Percentiles rank a stretch among this genome's conserved stretches.
Conservation (phyloP, 2,329 filamentous ascomycete species). For the Cladophialophora exuberans region DNA sequence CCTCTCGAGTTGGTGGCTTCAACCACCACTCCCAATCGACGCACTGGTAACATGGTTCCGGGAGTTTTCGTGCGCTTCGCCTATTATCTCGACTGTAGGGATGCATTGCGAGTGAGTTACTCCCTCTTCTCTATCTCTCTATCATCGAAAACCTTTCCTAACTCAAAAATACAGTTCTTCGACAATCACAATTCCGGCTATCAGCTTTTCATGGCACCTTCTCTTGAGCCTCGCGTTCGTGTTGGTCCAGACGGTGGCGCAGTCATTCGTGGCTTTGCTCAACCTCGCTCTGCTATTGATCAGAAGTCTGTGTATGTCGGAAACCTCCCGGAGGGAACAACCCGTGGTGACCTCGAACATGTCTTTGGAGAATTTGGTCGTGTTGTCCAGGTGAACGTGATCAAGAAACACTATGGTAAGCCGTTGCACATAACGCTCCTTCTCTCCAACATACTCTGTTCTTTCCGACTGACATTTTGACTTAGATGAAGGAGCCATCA, state of each 20-base stretch:
- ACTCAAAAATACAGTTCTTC: conserved; percentile 20
- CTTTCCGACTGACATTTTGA: conserved; percentile 12
- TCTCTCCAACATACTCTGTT: background rate
- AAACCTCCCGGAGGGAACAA: conserved; percentile 29
- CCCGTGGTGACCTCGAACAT: conserved; percentile 20
- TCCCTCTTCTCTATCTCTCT: background rate
- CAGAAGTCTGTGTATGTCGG: conserved; percentile 33
- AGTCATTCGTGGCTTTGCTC: conserved; percentile 19
- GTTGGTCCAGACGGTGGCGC: conserved; percentile 2
- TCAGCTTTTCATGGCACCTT: conserved; percentile 23
- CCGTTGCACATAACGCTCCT: background rate
- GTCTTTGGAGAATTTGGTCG: conserved; percentile 28
- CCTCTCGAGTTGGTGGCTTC: conserved; percentile 24
- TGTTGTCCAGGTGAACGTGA: conserved; percentile 29
- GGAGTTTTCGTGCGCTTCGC: conserved; percentile 32
- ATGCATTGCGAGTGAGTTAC: conserved; percentile 30
- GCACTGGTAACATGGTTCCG: conserved; percentile 7
- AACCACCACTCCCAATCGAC: conserved; percentile 16
- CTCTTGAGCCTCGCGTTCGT: conserved; percentile 25
- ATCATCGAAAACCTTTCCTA: background rate
- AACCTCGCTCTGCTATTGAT: conserved; percentile 25
- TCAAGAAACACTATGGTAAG: conserved; percentile 31
- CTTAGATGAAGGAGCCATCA: conserved; percentile 22
- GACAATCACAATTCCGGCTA: conserved; percentile 20
- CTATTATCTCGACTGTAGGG: conserved; percentile 33